Evolutionary conservation across 1,284 basidiomycete species (phyloP).

Genomic region (Malassezia furfur): DNA sequence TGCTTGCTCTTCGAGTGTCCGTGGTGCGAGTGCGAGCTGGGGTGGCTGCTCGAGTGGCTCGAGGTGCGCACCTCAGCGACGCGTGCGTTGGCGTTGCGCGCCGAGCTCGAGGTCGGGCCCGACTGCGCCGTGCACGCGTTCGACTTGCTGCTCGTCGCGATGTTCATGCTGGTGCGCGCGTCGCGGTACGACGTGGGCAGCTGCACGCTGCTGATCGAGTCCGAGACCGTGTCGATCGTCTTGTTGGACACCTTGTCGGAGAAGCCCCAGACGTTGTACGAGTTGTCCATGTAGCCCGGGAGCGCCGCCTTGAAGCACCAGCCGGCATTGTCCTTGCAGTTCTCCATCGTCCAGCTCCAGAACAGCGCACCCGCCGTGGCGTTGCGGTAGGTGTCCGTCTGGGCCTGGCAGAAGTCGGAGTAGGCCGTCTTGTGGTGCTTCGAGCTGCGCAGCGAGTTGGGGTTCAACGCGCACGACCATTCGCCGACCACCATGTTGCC

Average conservation of each 20-base stretch:
- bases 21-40: not conserved
- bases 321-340: constrained; percentile 42
- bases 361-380: constrained; percentile 62
- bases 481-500: constrained; percentile 60
- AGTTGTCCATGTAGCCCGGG: constrained; percentile 24
- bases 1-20: not conserved
- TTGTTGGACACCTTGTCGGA: constrained; percentile 9
- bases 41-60: not conserved
- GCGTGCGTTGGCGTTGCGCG: not conserved
- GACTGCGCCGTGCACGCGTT: not conserved
- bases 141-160: not conserved
- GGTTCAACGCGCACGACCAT: constrained; percentile 55
- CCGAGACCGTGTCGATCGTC: constrained; percentile 3
- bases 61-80: constrained; percentile 1
- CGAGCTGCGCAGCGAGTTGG: constrained; percentile 55
- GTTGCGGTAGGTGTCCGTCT: constrained; percentile 58
- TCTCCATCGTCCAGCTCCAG: constrained; percentile 57
- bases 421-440: constrained; percentile 53
- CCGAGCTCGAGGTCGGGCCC: not conserved
- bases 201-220: constrained; percentile 3
- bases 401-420: constrained; percentile 57
- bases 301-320: constrained; percentile 42
- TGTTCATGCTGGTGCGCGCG: not conserved
- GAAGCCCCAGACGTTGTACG: constrained; percentile 38
- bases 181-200: constrained; percentile 11